Evolutionary conservation across 2,329 filamentous ascomycete genomes (phyloP).

Genomic region (Verticillium alfalfae): DNA sequence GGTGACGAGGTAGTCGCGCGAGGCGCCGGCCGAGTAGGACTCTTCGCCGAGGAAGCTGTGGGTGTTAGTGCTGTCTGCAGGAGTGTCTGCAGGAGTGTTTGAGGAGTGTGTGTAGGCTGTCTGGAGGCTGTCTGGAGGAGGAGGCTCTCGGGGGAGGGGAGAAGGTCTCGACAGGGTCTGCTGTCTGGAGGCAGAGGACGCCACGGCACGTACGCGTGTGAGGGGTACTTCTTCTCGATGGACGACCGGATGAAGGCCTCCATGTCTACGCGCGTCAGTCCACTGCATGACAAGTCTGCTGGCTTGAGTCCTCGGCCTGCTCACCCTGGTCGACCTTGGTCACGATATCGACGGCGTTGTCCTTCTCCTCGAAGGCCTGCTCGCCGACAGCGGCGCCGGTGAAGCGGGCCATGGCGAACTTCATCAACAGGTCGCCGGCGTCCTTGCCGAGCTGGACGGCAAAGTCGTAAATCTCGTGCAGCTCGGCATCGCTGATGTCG

Average conservation of each 20-base stretch:
- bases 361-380: slow-evolving; percentile 56
- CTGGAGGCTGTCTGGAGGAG: neutral
- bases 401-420: slow-evolving; percentile 54
- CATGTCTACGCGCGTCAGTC: slow-evolving; percentile 40
- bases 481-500: slow-evolving; percentile 34
- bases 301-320: neutral
- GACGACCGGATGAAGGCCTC: slow-evolving; percentile 62
- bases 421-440: slow-evolving; percentile 62
- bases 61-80: neutral
- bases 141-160: neutral
- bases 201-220: slow-evolving; percentile 51
- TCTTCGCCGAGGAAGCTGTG: slow-evolving; percentile 71
- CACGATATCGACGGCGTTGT: slow-evolving; percentile 71
- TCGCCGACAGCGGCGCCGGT: slow-evolving; percentile 21
- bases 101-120: neutral
- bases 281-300: neutral
- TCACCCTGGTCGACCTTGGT: slow-evolving; percentile 58
- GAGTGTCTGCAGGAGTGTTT: slow-evolving; percentile 1
- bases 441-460: slow-evolving; percentile 65
- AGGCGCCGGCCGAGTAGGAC: slow-evolving; percentile 62
- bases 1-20: slow-evolving; percentile 62
- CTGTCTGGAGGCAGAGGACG: too few species aligned
- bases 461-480: slow-evolving; percentile 64
- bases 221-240: slow-evolving; percentile 56
- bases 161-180: neutral